These are phyloP conservation scores for Boehmeria nivea DNA, from an alignment of 306 rosid species.

Conservation along the genomic window DNA sequence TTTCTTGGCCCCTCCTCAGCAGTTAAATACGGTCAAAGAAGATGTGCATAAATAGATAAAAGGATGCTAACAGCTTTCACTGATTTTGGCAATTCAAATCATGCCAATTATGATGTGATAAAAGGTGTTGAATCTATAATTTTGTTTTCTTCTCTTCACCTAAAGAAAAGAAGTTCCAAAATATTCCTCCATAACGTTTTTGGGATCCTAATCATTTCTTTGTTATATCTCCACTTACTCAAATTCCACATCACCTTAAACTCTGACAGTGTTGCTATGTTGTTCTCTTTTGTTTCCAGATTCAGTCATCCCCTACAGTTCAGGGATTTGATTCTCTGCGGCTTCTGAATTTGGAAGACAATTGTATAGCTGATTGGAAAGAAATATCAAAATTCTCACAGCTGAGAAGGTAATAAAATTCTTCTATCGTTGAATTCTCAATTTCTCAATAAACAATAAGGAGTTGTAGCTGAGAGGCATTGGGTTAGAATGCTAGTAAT, in stretches of 20 bases:
- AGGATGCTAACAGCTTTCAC: no score
- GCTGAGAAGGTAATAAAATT: slow-evolving; percentile 78
- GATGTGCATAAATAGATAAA: no score
- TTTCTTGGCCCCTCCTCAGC: no score
- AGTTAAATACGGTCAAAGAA: no score
- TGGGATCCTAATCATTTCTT: not conserved
- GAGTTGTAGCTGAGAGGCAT: not conserved
- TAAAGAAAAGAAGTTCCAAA: no score
- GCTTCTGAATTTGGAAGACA: slow-evolving; percentile 86
- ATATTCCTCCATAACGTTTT: no score
- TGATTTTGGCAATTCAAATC: no score
- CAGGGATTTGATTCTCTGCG: slow-evolving; percentile 74
- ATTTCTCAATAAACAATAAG: not conserved
- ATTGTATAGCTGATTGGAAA: slow-evolving; percentile 71
- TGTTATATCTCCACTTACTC: not conserved
- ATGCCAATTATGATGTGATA: no score
- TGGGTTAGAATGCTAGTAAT: slow-evolving; percentile 3
- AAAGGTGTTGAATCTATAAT: no score
- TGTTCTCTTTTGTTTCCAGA: slow-evolving; percentile 45
- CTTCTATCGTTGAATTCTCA: slow-evolving; percentile 3
- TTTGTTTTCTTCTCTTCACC: no score
- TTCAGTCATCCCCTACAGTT: slow-evolving; percentile 53
- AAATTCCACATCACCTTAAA: slow-evolving; percentile 11
- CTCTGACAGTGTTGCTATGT: slow-evolving; percentile 11
- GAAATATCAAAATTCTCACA: slow-evolving; percentile 77